A percentile compares a stretch with the other conserved stretches of the same genome.
phyloP scores from a whole-genome alignment of 768 basidiomycete genomes.

The Hericium coralloides region DNA sequence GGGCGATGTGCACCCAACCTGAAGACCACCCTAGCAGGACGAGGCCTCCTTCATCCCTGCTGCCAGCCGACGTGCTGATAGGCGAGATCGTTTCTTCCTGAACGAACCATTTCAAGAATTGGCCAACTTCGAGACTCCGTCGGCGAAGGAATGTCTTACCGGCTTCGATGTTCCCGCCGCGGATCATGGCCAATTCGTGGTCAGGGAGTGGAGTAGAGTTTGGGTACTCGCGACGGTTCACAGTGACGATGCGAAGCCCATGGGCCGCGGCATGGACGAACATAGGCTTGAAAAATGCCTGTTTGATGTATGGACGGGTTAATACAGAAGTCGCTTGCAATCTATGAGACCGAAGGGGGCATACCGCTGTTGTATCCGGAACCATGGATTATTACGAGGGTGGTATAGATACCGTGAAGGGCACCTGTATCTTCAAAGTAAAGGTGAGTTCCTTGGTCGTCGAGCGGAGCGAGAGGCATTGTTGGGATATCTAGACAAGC shows the following conservation, averaged over 20 bases:
- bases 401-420: slow-evolving; percentile 10
- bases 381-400: slow-evolving; percentile 16
- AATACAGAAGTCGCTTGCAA: neutral
- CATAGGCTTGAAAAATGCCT: slow-evolving; percentile 24
- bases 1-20: neutral
- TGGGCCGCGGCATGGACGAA: slow-evolving; percentile 16
- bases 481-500: neutral
- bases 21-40: slow-evolving; percentile 1
- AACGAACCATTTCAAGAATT: neutral
- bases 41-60: neutral
- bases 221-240: slow-evolving; percentile 29
- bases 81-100: neutral
- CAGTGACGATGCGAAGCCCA: slow-evolving; percentile 26
- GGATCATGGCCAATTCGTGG: slow-evolving; percentile 18
- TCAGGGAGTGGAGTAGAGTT: slow-evolving; percentile 26
- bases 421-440: slow-evolving; percentile 17
- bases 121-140: neutral
- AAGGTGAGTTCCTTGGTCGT: slow-evolving; percentile 10
- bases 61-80: neutral
- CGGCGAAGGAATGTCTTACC: neutral
- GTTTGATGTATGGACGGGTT: neutral
- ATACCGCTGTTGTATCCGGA: slow-evolving; percentile 12
- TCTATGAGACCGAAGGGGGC: neutral
- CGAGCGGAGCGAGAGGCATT: slow-evolving; percentile 15
- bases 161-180: slow-evolving; percentile 7